Evolutionary conservation across 1,284 basidiomycete species (phyloP).

Genomic region (Ustilago crameri): DNA sequence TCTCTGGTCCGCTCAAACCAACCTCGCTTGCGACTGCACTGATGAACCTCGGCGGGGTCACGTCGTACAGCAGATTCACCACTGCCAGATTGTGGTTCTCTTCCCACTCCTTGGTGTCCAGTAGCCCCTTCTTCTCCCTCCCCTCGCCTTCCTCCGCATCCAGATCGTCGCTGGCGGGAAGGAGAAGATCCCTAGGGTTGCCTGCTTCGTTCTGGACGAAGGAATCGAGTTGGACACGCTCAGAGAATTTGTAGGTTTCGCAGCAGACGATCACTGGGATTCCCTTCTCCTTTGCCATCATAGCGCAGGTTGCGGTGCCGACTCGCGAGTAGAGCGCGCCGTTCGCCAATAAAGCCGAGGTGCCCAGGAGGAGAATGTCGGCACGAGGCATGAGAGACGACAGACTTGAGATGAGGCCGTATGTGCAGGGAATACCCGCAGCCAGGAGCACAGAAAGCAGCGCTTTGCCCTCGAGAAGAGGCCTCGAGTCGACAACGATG

Average conservation of each 20-base stretch:
- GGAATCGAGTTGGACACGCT: conserved; percentile 89
- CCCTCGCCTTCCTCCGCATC: conserved; percentile 13
- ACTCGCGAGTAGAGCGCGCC: conserved; percentile 93
- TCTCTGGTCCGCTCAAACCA: conserved; percentile 64
- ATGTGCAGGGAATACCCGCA: conserved; percentile 85
- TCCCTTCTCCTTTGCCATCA: conserved; percentile 89
- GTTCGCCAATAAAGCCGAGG: conserved; percentile 92
- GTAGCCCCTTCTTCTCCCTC: conserved; percentile 20
- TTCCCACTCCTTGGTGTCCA: conserved; percentile 51
- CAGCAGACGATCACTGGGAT: conserved; percentile 96
- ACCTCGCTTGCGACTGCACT: conserved; percentile 66
- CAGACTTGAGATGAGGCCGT: conserved; percentile 88
- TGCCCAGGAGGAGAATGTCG: conserved; percentile 87
- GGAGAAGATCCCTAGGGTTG: conserved; percentile 49
- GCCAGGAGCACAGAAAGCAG: conserved; percentile 79
- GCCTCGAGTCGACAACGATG: conserved; percentile 92
- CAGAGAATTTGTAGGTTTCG: conserved; percentile 98
- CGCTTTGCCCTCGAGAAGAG: conserved; percentile 83
- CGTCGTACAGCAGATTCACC: conserved; percentile 65
- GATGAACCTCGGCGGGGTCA: conserved; percentile 65
- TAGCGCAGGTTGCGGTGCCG: conserved; percentile 93
- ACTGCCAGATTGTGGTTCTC: conserved; percentile 47
- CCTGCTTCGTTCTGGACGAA: conserved; percentile 92
- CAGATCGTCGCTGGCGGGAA: conserved; percentile 23
- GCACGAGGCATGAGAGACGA: conserved; percentile 82